These are phyloP conservation scores for Aspergillus steynii DNA, from an alignment of 495 filamentous ascomycete genomes.

Conservation along the genomic window DNA sequence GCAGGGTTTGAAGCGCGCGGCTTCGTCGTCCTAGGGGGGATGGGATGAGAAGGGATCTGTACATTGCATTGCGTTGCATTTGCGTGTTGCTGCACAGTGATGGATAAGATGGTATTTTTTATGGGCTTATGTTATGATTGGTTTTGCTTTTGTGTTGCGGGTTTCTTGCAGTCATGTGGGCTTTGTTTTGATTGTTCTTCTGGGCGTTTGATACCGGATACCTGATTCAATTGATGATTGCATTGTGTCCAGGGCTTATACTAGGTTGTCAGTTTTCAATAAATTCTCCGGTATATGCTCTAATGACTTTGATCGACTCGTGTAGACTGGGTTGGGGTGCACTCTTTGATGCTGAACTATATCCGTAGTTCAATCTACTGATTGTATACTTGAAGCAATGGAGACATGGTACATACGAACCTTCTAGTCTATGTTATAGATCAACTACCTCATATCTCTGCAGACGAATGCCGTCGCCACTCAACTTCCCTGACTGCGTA, in stretches of 20 bases:
- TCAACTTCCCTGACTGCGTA: too few species aligned
- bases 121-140: conserved; percentile 2
- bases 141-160: conserved; percentile 1
- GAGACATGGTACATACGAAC: too few species aligned
- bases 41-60: too few species aligned
- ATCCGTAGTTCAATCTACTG: too few species aligned
- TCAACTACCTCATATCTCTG: too few species aligned
- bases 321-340: too few species aligned
- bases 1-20: conserved; percentile 31
- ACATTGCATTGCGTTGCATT: background rate
- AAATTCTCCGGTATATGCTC: background rate
- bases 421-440: too few species aligned
- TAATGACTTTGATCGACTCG: too few species aligned
- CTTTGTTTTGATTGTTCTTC: background rate
- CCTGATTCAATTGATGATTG: conserved; percentile 3
- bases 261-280: background rate
- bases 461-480: too few species aligned
- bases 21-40: too few species aligned
- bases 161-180: background rate
- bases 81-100: background rate
- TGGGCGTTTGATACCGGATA: conserved; percentile 5
- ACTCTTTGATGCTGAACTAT: too few species aligned
- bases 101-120: conserved; percentile 6
- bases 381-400: too few species aligned
- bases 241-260: background rate